phyloP scores from a whole-genome alignment of 768 basidiomycete species.

The Coprinopsis marcescibilis region DNA sequence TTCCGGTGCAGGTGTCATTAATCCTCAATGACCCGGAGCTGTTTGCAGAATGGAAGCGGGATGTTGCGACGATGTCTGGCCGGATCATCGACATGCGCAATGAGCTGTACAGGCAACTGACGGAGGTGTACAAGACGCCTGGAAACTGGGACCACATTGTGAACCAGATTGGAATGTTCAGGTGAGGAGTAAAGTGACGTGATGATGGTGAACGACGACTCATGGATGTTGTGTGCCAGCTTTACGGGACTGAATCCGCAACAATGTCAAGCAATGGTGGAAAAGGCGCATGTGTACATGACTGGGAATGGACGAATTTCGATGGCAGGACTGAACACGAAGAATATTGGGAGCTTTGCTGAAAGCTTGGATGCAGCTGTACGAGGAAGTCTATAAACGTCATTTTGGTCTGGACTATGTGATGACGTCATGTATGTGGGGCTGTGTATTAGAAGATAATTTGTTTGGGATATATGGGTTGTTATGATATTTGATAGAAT shows the following conservation, averaged over 20 bases:
- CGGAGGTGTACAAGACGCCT: constrained; percentile 76
- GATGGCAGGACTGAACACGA: constrained; percentile 86
- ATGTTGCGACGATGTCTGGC: constrained; percentile 89
- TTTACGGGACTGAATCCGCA: constrained; percentile 74
- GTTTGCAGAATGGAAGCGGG: constrained; percentile 84
- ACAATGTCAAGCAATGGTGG: constrained; percentile 64
- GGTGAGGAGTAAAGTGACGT: constrained; percentile 33
- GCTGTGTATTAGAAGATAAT: constrained; percentile 4
- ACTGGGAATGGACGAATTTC: constrained; percentile 87
- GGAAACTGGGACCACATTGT: constrained; percentile 96
- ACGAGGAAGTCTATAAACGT: constrained; percentile 26
- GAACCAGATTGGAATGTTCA: constrained; percentile 98
- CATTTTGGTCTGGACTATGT: constrained; percentile 16
- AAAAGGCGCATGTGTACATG: constrained; percentile 79
- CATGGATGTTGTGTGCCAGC: constrained; percentile 31
- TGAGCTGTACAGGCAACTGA: constrained; percentile 68
- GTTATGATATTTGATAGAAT: too few species aligned
- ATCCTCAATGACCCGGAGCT: constrained; percentile 73
- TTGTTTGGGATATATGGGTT: constrained; percentile 9
- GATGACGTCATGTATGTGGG: constrained; percentile 33
- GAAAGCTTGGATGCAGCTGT: constrained; percentile 63
- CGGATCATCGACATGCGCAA: constrained; percentile 91
- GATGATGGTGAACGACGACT: constrained; percentile 40
- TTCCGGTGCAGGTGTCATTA: constrained; percentile 51
- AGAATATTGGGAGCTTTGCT: constrained; percentile 76